Evolutionary conservation across 306 rosid species (phyloP), one percentile per base, ranked within the genome.

Genomic region (Prinsepia uniflora): DNA sequence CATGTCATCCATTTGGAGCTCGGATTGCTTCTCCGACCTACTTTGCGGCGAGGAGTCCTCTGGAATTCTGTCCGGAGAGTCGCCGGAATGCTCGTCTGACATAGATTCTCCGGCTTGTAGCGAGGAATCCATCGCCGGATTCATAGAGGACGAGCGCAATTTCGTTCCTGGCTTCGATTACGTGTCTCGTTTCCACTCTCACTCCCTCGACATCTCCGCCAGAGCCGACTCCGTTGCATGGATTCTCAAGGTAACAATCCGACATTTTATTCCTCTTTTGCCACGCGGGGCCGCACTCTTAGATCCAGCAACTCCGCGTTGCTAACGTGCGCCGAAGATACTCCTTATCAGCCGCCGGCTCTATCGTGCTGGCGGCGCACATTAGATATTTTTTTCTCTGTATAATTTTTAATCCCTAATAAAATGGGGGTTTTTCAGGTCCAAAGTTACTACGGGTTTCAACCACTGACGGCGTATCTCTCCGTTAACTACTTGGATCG

Each of bases 401-500:
- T 6, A 17, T 40, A 10, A 58, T 53, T 13, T 8, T 8, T 53
- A 11, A 30, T 30, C 36, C 14, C 14, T 12, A 47, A 59, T 7
- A 24, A 6, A 34, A 34, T 59, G 34, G 14, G 14, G 43, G 63
- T 59, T 20, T 3, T 30, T 6, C 83, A 94, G 99, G 99, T 89
- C 56, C 96, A 86, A 71, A 84, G 83, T 46, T 86, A 63, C 72
- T 75, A 82, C 13, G 89, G 87, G 36, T 95, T 95, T 78, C 96
- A 95, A 63, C 97, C 99, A 40, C 70, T 91, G 40, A 95, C 99
- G 84, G 96, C 91, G 72, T 95, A 91, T 83, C 99, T 95, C 54
- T 66, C 99, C 82, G 89, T 95, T 72, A 95, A 95, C 78, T 95
- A 95, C 80, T 72, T 95, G 85, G 99, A 95, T 83, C 97, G 99